These are phyloP conservation scores for Salvia splendens DNA, from an alignment of 257 asterid species.

Conservation along the genomic window DNA sequence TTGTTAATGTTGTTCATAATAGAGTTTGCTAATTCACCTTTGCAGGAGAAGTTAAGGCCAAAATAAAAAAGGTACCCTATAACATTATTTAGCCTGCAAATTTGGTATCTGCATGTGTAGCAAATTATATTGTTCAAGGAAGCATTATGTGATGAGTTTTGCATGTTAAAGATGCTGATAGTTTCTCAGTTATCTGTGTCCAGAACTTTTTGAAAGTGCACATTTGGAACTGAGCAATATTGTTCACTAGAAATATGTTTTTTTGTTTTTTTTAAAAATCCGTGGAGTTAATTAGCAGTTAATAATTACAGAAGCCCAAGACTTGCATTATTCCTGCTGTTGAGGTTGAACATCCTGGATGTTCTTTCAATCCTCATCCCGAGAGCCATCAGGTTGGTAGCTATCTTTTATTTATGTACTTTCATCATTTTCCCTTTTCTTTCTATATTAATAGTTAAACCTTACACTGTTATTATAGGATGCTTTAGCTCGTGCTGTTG, in stretches of 20 bases:
- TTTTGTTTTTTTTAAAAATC: not conserved
- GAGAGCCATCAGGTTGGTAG: constrained; percentile 80
- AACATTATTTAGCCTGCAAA: not conserved
- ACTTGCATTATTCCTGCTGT: constrained; percentile 81
- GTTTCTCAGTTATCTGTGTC: constrained; percentile 15
- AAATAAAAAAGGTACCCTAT: constrained; percentile 67
- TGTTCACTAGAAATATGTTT: not conserved
- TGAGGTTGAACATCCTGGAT: constrained; percentile 89
- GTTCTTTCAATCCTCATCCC: constrained; percentile 87
- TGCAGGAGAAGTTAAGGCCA: constrained; percentile 56
- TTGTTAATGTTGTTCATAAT: constrained; percentile 37
- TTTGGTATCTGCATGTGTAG: constrained; percentile 3
- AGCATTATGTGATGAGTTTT: not conserved
- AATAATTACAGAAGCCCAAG: constrained; percentile 62
- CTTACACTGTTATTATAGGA: constrained; percentile 54
- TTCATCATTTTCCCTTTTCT: constrained; percentile 6
- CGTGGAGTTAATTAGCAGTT: constrained; percentile 26
- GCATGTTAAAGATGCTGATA: constrained; percentile 4
- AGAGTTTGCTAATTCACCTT: constrained; percentile 17
- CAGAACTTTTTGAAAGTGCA: not conserved
- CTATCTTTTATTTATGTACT: constrained; percentile 18
- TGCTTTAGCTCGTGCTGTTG: constrained; percentile 92
- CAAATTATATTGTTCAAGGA: constrained; percentile 7
- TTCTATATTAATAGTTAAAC: constrained; percentile 7
- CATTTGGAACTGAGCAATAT: constrained; percentile 9